Base-by-base conservation (phyloP, 2,329 filamentous ascomycete species). In the Leptosphaerulina australis region DNA sequence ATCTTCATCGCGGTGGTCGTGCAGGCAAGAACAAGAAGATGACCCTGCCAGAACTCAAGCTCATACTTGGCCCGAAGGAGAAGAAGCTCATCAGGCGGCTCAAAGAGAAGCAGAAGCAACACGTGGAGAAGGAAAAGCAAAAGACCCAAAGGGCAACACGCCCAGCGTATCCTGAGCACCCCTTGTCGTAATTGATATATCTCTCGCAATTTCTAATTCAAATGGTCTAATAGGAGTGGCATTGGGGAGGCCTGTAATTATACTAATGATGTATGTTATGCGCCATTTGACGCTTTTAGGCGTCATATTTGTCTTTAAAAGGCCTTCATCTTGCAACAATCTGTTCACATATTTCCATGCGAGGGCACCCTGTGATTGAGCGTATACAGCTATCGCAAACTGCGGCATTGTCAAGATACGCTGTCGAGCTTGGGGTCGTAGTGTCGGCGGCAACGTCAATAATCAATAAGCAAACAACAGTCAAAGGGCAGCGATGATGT, bases 21-120 rank as follows among this genome's bases (percentile, higher is more conserved):
- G 18, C 31, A 20, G 59, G 63, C 0, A 58, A 53, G 30, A 65
- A 65, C 21, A 31, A 26, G 1, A 66, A 65, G 47, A 59, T 55
- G 47, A 40, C 18, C 1, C 14, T 63, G 3, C 21, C 9, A 5
- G 45, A 61, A 14, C 30, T 66, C 15, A 66, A 48, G 33, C 44
- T n/a, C 0, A 55, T 66, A 0, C 49, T 66, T 10, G 54, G 57
- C 6, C 51, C 55, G 11, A 57, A 49, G 35, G 59, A 62, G 28
- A 60, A 39, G 43, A 55, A 49, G 28, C 30, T 65, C 18, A 12
- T 47, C 1, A 49, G 41, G 17, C 34, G 41, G 25, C 41, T 65
- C 21, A 20, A 25, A 11, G 18, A 37, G 1, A 65, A 59, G 50
- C 15, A 15, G 14, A 56, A 38, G 33, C 38, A 55, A 8, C 28